phyloP scores from a whole-genome alignment of 1,139 yeast species.

The Nematodospora anomalae region DNA sequence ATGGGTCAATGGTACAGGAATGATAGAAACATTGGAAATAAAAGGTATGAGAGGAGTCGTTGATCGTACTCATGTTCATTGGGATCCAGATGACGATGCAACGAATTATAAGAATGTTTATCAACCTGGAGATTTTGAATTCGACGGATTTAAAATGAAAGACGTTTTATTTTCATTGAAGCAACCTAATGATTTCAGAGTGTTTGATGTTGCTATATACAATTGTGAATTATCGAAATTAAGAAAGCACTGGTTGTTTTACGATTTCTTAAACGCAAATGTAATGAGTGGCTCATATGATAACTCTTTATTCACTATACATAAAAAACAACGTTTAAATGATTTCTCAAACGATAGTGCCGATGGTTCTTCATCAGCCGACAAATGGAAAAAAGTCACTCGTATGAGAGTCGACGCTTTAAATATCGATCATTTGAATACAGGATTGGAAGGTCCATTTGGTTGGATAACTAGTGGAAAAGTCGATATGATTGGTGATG shows the following conservation, averaged over 20 bases:
- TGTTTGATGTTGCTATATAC: conserved; percentile 83
- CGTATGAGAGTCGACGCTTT: conserved; percentile 82
- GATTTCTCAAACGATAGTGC: conserved; percentile 28
- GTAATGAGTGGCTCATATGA: conserved; percentile 90
- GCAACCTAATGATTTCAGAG: conserved; percentile 81
- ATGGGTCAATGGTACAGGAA: conserved; percentile 90
- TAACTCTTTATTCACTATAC: conserved; percentile 87
- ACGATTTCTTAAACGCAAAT: conserved; percentile 81
- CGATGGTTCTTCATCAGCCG: conserved; percentile 13
- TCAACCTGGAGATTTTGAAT: conserved; percentile 89
- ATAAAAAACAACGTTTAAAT: conserved; percentile 64
- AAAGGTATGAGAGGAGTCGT: conserved; percentile 89
- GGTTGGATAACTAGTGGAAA: conserved; percentile 94
- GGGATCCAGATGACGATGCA: conserved; percentile 85
- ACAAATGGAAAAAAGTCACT: conserved; percentile 62
- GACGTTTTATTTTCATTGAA: conserved; percentile 79
- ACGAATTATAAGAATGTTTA: conserved; percentile 72
- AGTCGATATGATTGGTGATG: conserved; percentile 91
- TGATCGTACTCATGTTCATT: conserved; percentile 81
- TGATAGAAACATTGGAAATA: conserved; percentile 76
- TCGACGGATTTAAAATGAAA: conserved; percentile 76
- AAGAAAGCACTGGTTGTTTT: conserved; percentile 90
- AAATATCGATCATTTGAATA: conserved; percentile 82
- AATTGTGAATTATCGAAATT: conserved; percentile 77
- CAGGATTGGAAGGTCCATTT: conserved; percentile 90